Evolutionary conservation across 73 alveolate genomes (phyloP).

Genomic region (Paramecium caudatum): DNA sequence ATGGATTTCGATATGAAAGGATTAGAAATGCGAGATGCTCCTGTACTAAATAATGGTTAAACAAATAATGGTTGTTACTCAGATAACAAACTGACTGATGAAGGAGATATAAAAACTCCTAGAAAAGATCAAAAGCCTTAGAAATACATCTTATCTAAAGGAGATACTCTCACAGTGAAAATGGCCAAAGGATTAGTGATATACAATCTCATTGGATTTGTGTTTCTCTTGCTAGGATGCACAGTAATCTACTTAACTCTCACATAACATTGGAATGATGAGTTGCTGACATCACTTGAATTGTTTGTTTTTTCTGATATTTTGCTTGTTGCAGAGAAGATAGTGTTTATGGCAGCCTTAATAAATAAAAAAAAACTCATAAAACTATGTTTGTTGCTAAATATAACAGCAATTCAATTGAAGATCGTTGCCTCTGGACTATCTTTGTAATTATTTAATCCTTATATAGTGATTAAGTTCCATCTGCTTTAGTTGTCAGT

Average conservation of each 20-base stretch:
- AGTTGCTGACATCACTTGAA: neutral
- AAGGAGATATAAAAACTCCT: neutral
- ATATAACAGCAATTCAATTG: neutral
- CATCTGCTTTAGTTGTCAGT: neutral
- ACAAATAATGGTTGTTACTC: neutral
- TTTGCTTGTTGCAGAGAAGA: neutral
- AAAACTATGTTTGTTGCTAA: neutral
- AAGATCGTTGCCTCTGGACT: slow-evolving; percentile 18
- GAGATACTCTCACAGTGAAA: neutral
- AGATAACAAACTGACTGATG: neutral
- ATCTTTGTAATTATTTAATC: neutral
- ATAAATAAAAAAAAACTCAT: neutral
- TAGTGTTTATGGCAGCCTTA: slow-evolving; percentile 8
- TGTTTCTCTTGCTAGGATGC: neutral
- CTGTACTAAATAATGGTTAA: neutral
- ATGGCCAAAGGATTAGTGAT: neutral
- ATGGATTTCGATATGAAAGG: slow-evolving; percentile 25
- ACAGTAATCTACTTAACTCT: neutral
- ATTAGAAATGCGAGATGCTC: neutral
- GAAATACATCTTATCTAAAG: neutral
- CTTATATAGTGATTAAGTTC: slow-evolving; percentile 2
- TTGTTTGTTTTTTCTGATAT: neutral
- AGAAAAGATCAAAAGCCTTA: neutral
- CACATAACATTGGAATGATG: neutral
- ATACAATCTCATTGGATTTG: slow-evolving; percentile 36